A percentile compares a stretch with the other conserved stretches of the same genome.
phyloP scores from a whole-genome alignment of 2,329 filamentous ascomycete species.

The Aspergillus quadricinctus region DNA sequence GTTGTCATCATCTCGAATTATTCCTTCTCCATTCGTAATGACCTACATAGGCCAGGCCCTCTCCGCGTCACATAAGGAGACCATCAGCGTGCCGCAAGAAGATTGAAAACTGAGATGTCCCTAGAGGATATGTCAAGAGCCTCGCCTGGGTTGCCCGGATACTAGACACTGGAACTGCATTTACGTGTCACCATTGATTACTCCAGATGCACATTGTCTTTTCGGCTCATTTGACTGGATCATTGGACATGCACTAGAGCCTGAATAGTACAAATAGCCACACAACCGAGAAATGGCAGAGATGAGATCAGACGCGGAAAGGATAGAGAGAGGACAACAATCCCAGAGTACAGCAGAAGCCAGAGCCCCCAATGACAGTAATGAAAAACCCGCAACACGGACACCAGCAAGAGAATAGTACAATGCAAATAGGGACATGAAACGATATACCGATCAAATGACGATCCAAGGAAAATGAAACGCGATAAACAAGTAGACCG shows the following conservation, averaged over 20 bases:
- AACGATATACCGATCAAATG: slow-evolving; percentile 1
- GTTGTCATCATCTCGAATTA: slow-evolving; percentile 1
- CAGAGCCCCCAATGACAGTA: background rate
- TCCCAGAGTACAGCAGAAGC: background rate
- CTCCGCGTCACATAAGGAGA: background rate
- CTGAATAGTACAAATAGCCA: background rate
- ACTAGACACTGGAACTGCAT: background rate
- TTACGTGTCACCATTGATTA: background rate
- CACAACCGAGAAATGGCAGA: slow-evolving; percentile 1
- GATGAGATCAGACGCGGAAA: background rate
- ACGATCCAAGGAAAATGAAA: slow-evolving; percentile 2
- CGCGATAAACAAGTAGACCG: background rate
- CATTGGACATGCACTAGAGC: background rate
- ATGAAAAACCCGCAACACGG: background rate
- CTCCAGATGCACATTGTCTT: background rate
- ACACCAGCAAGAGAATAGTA: background rate
- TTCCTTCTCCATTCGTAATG: background rate
- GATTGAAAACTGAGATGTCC: background rate
- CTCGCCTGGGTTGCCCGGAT: background rate
- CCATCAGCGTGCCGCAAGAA: background rate
- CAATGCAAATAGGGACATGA: background rate
- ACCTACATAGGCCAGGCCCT: background rate
- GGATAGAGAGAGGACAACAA: background rate
- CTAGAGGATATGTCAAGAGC: background rate
- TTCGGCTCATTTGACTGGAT: background rate